Percentiles rank a stretch among this genome's conserved stretches.
These are phyloP conservation scores for Ceraceosorus guamensis DNA, from an alignment of 1,284 basidiomycete genomes.

Conservation along the genomic window DNA sequence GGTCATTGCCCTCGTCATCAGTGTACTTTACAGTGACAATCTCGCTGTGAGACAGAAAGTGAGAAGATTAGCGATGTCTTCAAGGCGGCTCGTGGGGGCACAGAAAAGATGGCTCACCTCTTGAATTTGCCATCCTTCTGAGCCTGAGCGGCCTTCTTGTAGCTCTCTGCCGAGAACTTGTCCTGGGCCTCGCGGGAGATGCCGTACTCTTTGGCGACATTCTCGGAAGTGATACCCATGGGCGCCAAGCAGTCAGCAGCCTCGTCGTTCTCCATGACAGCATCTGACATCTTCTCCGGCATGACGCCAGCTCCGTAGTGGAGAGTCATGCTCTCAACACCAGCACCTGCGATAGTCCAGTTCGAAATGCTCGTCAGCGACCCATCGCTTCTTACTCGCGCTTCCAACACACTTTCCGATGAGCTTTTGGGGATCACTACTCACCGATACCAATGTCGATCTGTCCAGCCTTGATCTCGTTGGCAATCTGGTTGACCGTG, in stretches of 20 bases:
- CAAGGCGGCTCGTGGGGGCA: not conserved
- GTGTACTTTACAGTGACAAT: constrained; percentile 76
- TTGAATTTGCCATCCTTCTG: constrained; percentile 84
- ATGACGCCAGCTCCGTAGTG: constrained; percentile 60
- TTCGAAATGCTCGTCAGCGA: too few relatives aligned
- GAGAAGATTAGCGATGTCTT: not conserved
- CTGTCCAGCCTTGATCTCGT: constrained; percentile 60
- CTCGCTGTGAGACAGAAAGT: constrained; percentile 56
- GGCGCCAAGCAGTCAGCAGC: constrained; percentile 87
- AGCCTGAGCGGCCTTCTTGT: constrained; percentile 73
- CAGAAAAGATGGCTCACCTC: constrained; percentile 33
- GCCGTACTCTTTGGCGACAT: constrained; percentile 72
- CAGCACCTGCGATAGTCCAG: too few relatives aligned
- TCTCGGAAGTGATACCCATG: constrained; percentile 96
- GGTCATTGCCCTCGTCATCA: constrained; percentile 69
- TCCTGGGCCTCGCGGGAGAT: constrained; percentile 72
- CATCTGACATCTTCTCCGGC: constrained; percentile 70
- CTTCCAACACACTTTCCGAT: too few relatives aligned
- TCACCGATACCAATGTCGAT: constrained; percentile 76
- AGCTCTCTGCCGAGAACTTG: constrained; percentile 75
- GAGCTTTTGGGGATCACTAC: constrained; percentile 5
- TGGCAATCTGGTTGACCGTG: constrained; percentile 82
- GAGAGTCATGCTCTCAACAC: constrained; percentile 87
- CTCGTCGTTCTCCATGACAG: constrained; percentile 68
- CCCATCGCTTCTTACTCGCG: too few relatives aligned